phyloP scores from a whole-genome alignment of 108 stramenopile species.

The Pseudonitzschia multiseries region DNA sequence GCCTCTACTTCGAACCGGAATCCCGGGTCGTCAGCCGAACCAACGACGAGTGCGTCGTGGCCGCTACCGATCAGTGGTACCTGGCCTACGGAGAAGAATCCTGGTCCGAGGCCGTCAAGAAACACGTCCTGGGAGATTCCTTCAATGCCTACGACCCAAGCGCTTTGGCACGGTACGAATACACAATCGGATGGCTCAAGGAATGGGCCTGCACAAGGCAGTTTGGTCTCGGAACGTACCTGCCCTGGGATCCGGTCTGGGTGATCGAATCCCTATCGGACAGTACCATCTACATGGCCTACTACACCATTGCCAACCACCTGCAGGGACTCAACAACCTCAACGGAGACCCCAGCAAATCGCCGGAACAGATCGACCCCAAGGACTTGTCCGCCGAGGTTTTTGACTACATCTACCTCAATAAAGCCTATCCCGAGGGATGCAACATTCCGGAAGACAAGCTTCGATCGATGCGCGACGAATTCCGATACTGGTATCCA shows the following conservation, averaged over 20 bases:
- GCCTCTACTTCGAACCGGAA: conserved; percentile 96
- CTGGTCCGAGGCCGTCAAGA: conserved; percentile 78
- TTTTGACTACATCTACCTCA: conserved; percentile 92
- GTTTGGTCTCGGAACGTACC: conserved; percentile 94
- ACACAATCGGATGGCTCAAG: conserved; percentile 93
- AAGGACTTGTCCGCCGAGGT: conserved; percentile 82
- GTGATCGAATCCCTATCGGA: conserved; percentile 98
- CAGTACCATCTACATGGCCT: conserved; percentile 99
- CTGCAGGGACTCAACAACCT: conserved; percentile 92
- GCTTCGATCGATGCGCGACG: conserved; percentile 80
- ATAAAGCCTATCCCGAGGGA: conserved; percentile 66
- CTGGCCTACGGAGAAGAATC: conserved; percentile 96
- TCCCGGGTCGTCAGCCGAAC: conserved; percentile 90
- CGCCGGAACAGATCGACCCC: conserved; percentile 83
- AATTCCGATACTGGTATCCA: conserved; percentile 97
- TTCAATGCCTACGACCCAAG: conserved; percentile 90
- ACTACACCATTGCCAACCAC: conserved; percentile 94
- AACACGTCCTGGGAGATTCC: conserved; percentile 78
- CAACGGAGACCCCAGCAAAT: conserved; percentile 74
- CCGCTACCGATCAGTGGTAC: conserved; percentile 99
- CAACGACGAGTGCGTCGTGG: conserved; percentile 98
- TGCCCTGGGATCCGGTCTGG: conserved; percentile 97
- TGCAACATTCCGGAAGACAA: conserved; percentile 68
- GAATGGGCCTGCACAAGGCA: conserved; percentile 98
- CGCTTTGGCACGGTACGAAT: conserved; percentile 78